Base-by-base conservation (phyloP, 352 stramenopile species). In the Globisporangium irregulare region DNA sequence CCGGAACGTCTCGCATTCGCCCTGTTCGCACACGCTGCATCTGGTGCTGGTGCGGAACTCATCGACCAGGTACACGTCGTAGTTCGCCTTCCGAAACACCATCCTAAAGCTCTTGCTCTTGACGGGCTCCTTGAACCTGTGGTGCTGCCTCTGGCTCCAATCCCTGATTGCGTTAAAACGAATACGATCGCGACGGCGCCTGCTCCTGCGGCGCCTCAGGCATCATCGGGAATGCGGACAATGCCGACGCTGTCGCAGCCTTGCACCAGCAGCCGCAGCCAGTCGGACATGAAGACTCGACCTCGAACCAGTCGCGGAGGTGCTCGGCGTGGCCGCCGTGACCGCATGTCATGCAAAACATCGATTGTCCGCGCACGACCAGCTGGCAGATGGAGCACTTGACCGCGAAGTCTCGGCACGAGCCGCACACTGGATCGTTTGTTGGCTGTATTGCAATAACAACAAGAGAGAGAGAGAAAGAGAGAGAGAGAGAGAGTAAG, bases 231-330 rank as follows among this genome's bases (percentile, higher is more conserved):
- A 75, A 79, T 2, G 76, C 59, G 38, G 75, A 66, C 32, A 83
- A 70, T 3, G 43, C 5, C 43, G 76, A 88, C 10, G 74, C 80
- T 8, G 86, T 91, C 2, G 84, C 77, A 59, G 92, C 82, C 53
- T 93, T 93, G 73, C 87, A 95, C 87, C 86, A 94, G 71, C 87
- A 95, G 22, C 88, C 86, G 38, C 88, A 95, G 54, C 88, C 88
- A 1, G 88, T 95, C 0, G 88, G 88, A 66, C 88, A 95, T 36
- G 78, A 72, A 14, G 81, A 86, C 67, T 94, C 85, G 6, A 75
- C 62, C 25, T 86, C 80, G 62, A 96, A 96, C 88, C 88, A 96
- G 38, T 82, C 81, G 59, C 80, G 84, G 24, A 94, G 66, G 60
- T 96, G 88, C 43, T 74, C 64, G 4, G 78, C 78, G 58, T 96